Evolutionary conservation across 257 asterid species (phyloP).

Genomic region (Nicotiana sylvestris): DNA sequence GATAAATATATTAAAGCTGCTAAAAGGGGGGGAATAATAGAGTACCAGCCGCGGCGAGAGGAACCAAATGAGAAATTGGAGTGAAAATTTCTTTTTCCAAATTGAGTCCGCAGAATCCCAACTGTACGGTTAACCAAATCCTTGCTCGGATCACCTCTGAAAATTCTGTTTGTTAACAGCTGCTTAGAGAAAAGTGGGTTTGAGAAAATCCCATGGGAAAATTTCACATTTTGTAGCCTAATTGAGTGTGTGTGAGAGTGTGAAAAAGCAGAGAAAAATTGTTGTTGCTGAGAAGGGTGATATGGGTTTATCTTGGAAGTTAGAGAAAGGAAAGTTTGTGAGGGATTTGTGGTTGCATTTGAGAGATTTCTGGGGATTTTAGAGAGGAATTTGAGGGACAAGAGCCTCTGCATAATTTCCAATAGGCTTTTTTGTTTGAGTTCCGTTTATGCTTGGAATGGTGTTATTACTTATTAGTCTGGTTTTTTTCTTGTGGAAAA

Average conservation of each 20-base stretch:
- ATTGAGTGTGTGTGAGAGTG: not conserved
- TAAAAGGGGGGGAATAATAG: not conserved
- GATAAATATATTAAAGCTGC: not conserved
- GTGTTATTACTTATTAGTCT: not conserved
- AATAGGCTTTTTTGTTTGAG: not conserved
- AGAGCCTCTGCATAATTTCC: slow-evolving; percentile 6
- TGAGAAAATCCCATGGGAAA: not conserved
- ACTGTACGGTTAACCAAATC: not conserved
- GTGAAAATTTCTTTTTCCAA: slow-evolving; percentile 5
- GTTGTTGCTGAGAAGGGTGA: not conserved
- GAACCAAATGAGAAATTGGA: slow-evolving; percentile 12
- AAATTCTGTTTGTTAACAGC: not conserved
- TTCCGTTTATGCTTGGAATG: not conserved
- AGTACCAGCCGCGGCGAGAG: slow-evolving; percentile 9
- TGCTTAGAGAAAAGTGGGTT: not conserved
- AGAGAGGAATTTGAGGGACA: slow-evolving; percentile 11
- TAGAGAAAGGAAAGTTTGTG: not conserved
- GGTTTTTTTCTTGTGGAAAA: not conserved
- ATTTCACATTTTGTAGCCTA: not conserved
- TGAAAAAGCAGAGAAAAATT: not conserved
- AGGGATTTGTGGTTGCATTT: not conserved
- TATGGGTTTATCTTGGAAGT: not conserved
- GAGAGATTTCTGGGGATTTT: slow-evolving; percentile 6
- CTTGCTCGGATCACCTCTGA: not conserved
- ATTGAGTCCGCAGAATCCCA: not conserved